Evolutionary conservation across 805 yeast genomes (phyloP).

Genomic region (Candida anglica): DNA sequence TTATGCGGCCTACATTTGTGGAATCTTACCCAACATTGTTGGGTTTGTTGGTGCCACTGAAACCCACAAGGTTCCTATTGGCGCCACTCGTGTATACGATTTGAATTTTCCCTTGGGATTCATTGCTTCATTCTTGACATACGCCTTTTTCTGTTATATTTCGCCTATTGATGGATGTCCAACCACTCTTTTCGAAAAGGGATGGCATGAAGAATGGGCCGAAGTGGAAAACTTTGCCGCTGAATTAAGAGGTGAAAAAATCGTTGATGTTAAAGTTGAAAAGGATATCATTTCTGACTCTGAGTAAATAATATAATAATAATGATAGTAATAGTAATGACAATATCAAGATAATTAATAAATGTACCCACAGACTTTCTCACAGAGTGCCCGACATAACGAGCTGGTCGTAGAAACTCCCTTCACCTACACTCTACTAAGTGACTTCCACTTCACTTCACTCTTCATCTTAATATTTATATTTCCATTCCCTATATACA

Average conservation of each 20-base stretch:
- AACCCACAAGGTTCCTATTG: conserved; percentile 64
- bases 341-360: no score
- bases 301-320: no score
- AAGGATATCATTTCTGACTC: no score
- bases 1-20: conserved; percentile 71
- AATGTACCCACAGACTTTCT: no score
- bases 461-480: no score
- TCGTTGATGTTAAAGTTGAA: no score
- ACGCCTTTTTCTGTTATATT: conserved; percentile 47
- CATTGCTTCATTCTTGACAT: conserved; percentile 50
- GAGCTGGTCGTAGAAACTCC: no score
- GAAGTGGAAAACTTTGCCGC: conserved; percentile 62
- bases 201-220: conserved; percentile 60
- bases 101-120: conserved; percentile 79
- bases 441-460: no score
- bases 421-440: no score
- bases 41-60: conserved; percentile 86
- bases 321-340: no score
- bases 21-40: conserved; percentile 77
- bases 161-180: conserved; percentile 48
- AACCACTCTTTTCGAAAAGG: conserved; percentile 41
- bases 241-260: conserved; percentile 23
- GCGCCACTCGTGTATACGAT: conserved; percentile 71
- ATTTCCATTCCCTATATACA: no score
- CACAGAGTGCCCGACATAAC: no score